Conservation (phyloP, 495 filamentous ascomycete species). For the Hypoxylon crocopeplum region DNA sequence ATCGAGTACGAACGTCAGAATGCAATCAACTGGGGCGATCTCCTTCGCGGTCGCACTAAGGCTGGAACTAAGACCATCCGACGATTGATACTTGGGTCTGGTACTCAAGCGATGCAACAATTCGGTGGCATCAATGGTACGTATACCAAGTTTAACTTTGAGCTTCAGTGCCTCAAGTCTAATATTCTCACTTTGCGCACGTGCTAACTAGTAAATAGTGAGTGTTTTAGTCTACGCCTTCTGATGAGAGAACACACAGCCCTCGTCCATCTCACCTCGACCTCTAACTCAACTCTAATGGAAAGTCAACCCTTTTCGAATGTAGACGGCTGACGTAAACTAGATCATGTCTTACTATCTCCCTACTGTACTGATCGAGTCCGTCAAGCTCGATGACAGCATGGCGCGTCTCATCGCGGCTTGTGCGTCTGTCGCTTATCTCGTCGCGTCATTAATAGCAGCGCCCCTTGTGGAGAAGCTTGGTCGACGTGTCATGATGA, state of each 20-base stretch:
- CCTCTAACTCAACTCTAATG: too few relatives aligned
- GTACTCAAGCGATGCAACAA: constrained; percentile 52
- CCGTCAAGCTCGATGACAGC: constrained; percentile 44
- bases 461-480: constrained; percentile 60
- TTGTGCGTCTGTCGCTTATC: constrained; percentile 41
- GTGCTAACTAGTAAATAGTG: too few relatives aligned
- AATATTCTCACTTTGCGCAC: too few relatives aligned
- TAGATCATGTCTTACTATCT: constrained; percentile 50
- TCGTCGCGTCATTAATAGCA: constrained; percentile 54
- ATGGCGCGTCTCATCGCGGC: constrained; percentile 45
- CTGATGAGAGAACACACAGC: too few relatives aligned
- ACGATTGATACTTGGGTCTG: constrained; percentile 42
- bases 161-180: too few relatives aligned
- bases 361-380: constrained; percentile 51
- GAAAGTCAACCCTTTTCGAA: too few relatives aligned
- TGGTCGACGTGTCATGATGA: constrained; percentile 66
- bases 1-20: constrained; percentile 41
- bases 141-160: constrained; percentile 21
- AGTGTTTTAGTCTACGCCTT: too few relatives aligned
- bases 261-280: too few relatives aligned
- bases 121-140: constrained; percentile 42
- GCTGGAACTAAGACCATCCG: constrained; percentile 45
- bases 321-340: constrained; percentile 20
- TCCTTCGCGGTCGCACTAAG: constrained; percentile 32
- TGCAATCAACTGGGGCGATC: constrained; percentile 35